These are phyloP conservation scores for Teratosphaeria zuluensis DNA, from an alignment of 2,329 filamentous ascomycete species.

Conservation along the genomic window DNA sequence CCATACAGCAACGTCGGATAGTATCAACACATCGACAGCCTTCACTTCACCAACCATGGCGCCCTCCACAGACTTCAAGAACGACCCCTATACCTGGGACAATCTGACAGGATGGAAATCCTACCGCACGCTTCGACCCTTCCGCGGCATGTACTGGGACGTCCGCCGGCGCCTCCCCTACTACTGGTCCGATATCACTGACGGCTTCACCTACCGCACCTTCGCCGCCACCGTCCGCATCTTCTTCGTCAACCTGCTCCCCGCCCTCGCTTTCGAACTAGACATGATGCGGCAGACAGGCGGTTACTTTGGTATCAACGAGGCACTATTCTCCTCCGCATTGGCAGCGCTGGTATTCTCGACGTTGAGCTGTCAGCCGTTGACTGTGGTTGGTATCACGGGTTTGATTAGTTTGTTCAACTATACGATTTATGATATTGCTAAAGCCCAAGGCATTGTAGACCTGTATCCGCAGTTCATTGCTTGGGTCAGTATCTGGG, in stretches of 20 bases:
- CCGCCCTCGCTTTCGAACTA: slow-evolving; percentile 48
- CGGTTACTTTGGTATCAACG: slow-evolving; percentile 46
- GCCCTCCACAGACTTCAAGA: slow-evolving; percentile 12
- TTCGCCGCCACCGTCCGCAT: slow-evolving; percentile 48
- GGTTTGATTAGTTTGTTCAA: slow-evolving; percentile 47
- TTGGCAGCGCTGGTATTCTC: slow-evolving; percentile 48
- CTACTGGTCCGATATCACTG: slow-evolving; percentile 47
- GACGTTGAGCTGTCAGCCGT: slow-evolving; percentile 41
- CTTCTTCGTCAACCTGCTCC: slow-evolving; percentile 51
- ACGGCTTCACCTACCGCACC: slow-evolving; percentile 46
- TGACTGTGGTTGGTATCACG: slow-evolving; percentile 50
- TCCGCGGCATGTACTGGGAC: slow-evolving; percentile 47
- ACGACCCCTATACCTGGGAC: slow-evolving; percentile 29
- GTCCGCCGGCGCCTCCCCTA: slow-evolving; percentile 43
- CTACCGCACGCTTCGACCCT: slow-evolving; percentile 32
- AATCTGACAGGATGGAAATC: slow-evolving; percentile 25
- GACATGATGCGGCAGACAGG: slow-evolving; percentile 49
- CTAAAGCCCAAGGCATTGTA: slow-evolving; percentile 38
- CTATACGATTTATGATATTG: slow-evolving; percentile 51
- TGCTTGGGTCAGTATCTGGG: slow-evolving; percentile 49
- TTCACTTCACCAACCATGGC: not conserved
- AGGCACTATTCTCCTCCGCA: slow-evolving; percentile 46
- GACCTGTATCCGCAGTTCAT: slow-evolving; percentile 45
- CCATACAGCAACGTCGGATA: not conserved
- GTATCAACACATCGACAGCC: not conserved